A percentile compares a stretch with the other conserved stretches of the same genome.
Evolutionary conservation across 1,284 basidiomycete genomes (phyloP).

Genomic region (Ustilago sp.): DNA sequence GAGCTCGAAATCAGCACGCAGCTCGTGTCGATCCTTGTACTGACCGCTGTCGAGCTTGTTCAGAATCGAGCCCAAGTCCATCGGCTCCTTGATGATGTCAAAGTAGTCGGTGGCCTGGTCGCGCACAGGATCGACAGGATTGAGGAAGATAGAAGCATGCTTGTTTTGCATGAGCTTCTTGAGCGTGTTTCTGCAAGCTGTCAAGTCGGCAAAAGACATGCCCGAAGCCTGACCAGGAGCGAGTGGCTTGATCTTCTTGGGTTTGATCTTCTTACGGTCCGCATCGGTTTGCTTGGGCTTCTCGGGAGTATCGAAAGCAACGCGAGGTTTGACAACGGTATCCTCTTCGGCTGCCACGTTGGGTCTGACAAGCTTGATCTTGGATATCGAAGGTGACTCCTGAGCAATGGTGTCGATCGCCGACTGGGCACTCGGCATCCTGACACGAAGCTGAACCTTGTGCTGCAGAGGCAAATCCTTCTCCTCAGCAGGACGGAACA

Average conservation of each 20-base stretch:
- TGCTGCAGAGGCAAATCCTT: conserved; percentile 58
- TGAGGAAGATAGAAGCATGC: conserved; percentile 79
- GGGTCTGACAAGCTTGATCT: conserved; percentile 54
- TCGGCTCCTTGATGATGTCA: conserved; percentile 88
- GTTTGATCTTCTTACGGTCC: conserved; percentile 67
- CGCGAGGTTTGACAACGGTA: conserved; percentile 26
- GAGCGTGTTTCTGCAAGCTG: conserved; percentile 82
- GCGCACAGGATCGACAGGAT: conserved; percentile 79
- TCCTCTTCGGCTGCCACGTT: conserved; percentile 23
- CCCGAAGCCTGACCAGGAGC: conserved; percentile 77
- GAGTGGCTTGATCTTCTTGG: conserved; percentile 67
- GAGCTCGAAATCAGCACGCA: conserved; percentile 86
- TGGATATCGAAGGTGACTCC: conserved; percentile 44
- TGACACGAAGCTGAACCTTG: conserved; percentile 75
- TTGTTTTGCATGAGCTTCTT: conserved; percentile 79
- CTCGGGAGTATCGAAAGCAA: conserved; percentile 53
- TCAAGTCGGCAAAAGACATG: conserved; percentile 83
- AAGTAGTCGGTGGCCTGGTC: conserved; percentile 76
- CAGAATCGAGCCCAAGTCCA: conserved; percentile 91
- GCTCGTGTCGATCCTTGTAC: conserved; percentile 85
- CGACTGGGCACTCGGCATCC: conserved; percentile 59
- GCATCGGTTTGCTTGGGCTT: conserved; percentile 31
- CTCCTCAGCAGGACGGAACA: conserved; percentile 77
- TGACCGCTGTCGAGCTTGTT: conserved; percentile 85
- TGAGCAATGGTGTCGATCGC: conserved; percentile 17